Evolutionary conservation across 495 filamentous ascomycete species (phyloP), one percentile per base, ranked within the genome.

Genomic region (Pyrenula massariospora): DNA sequence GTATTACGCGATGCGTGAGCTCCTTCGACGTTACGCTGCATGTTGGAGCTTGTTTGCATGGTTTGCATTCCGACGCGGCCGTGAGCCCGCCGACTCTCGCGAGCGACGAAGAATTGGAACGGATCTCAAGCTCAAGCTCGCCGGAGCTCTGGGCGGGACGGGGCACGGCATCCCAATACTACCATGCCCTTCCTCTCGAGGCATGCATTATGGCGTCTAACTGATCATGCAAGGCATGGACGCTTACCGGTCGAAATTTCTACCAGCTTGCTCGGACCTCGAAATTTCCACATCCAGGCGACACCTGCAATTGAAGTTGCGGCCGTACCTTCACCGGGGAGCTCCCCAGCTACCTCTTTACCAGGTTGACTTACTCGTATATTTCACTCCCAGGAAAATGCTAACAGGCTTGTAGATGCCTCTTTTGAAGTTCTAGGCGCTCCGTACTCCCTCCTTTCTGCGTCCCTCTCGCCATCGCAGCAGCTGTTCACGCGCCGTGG

Each of bases 361-460:
- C 31, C 31, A 42, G 31, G 31, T 42, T 42, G 5, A 15, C 5
- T 42, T 42, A 42, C 31, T 42, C 15, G 31, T n/a, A n/a, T n/a
- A n/a, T n/a, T n/a, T n/a, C n/a, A n/a, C n/a, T n/a, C n/a, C n/a
- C n/a, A n/a, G n/a, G n/a, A n/a, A n/a, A n/a, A n/a, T n/a, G n/a
- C n/a, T n/a, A n/a, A n/a, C 42, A 48, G 42, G 42, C 19, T 19
- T 58, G 25, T 58, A 95, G 93, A 96, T 84, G 93, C 92, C 20
- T 84, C 83, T 55, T 98, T 98, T 66, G 89, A 96, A 65, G 89
- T 96, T 25, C 71, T 97, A 59, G 93, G 91, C 52, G 76, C 87
- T 21, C 88, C 91, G 2, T 91, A 88, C 66, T 96, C 94, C 31
- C 80, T 98, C 50, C 87, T 98, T 62, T 95, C 91, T 22, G 89